Evolutionary conservation across 129 eudicot species (phyloP).

Genomic region (Saussurea involucrata): DNA sequence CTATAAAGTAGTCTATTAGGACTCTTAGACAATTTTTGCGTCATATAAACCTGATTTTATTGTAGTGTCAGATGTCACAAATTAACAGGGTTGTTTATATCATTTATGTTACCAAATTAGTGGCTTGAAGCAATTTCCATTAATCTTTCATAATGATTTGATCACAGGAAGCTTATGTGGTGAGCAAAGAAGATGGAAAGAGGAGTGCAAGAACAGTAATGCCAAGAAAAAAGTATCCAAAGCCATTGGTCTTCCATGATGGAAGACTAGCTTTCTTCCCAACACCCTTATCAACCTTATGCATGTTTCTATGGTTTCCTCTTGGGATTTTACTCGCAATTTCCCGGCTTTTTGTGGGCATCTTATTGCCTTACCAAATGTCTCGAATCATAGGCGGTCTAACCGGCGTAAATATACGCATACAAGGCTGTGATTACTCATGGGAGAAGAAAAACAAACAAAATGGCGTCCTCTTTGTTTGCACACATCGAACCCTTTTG

Average conservation of each 20-base stretch:
- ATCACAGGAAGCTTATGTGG: conserved; percentile 77
- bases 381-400: conserved; percentile 44
- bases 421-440: conserved; percentile 29
- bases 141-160: conserved; percentile 11
- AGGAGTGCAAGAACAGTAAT: conserved; percentile 37
- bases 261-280: conserved; percentile 90
- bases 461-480: conserved; percentile 76
- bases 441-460: conserved; percentile 24
- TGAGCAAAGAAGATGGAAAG: conserved; percentile 54
- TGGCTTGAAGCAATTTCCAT: background rate
- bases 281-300: conserved; percentile 63
- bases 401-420: conserved; percentile 42
- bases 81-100: background rate
- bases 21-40: too few relatives aligned
- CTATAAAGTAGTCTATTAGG: too few relatives aligned
- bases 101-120: background rate
- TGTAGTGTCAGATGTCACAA: too few relatives aligned
- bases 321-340: conserved; percentile 54
- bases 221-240: conserved; percentile 79
- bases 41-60: too few relatives aligned
- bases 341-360: conserved; percentile 51
- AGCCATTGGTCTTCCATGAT: conserved; percentile 82
- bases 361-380: conserved; percentile 52
- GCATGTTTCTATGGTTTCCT: conserved; percentile 92
- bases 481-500: conserved; percentile 81